A percentile compares a stretch with the other conserved stretches of the same genome.
phyloP scores from a whole-genome alignment of 2,329 filamentous ascomycete genomes.

The Didymella pinodella region DNA sequence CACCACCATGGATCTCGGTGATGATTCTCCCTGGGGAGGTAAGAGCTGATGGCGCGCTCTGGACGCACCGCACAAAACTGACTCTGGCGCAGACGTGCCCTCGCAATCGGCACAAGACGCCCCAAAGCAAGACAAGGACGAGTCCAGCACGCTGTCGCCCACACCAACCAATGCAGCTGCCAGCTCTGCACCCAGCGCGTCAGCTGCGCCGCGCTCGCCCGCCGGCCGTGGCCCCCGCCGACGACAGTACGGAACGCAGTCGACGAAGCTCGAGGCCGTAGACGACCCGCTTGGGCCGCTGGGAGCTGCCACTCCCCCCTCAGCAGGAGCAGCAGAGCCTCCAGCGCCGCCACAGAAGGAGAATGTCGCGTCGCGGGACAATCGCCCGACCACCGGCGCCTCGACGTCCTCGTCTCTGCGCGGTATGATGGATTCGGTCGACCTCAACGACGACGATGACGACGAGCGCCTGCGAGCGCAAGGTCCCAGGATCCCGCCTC shows the following conservation, averaged over 20 bases:
- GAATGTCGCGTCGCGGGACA: slow-evolving; percentile 59
- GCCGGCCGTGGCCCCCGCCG: slow-evolving; percentile 60
- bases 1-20: slow-evolving; percentile 53
- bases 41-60: slow-evolving; percentile 16
- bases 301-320: slow-evolving; percentile 67
- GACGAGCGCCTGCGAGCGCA: slow-evolving; percentile 54
- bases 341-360: slow-evolving; percentile 72
- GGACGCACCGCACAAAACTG: slow-evolving; percentile 16
- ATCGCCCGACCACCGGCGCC: slow-evolving; percentile 61
- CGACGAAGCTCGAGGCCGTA: slow-evolving; percentile 79
- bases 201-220: slow-evolving; percentile 57
- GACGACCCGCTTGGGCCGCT: slow-evolving; percentile 79
- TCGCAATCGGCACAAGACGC: slow-evolving; percentile 48
- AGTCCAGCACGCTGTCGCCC: slow-evolving; percentile 40
- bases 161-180: slow-evolving; percentile 30
- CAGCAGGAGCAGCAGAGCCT: slow-evolving; percentile 60
- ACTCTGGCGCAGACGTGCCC: slow-evolving; percentile 55
- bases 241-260: slow-evolving; percentile 73
- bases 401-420: slow-evolving; percentile 57
- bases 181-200: slow-evolving; percentile 45
- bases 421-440: slow-evolving; percentile 69
- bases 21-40: slow-evolving; percentile 56
- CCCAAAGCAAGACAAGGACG: slow-evolving; percentile 45
- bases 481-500: slow-evolving; percentile 70
- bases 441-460: slow-evolving; percentile 71